These are phyloP conservation scores for Holtermanniella nyarrowii DNA, from an alignment of 768 basidiomycete genomes.

Conservation along the genomic window DNA sequence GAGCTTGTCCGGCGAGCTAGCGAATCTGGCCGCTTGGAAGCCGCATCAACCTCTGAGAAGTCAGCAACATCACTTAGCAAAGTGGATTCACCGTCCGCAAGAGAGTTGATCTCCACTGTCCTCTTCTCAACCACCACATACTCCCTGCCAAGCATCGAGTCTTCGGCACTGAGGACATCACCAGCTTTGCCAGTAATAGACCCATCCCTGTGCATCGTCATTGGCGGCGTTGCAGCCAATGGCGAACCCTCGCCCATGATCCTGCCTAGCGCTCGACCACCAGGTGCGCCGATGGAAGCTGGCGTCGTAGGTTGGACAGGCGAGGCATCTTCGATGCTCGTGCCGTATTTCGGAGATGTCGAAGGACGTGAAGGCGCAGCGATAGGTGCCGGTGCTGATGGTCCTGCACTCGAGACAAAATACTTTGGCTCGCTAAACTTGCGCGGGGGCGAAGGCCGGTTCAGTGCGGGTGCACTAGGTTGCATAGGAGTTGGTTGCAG, in stretches of 20 bases:
- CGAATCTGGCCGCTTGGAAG: conserved; percentile 34
- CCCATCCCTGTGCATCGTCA: conserved; percentile 15
- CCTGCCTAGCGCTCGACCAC: conserved; percentile 11
- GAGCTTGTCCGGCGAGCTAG: conserved; percentile 39
- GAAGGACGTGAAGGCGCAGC: conserved; percentile 8
- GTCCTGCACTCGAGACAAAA: conserved; percentile 20
- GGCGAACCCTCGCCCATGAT: conserved; percentile 26
- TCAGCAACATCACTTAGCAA: neutral
- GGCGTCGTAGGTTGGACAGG: conserved; percentile 40
- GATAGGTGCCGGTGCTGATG: conserved; percentile 6
- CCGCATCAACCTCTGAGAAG: conserved; percentile 42
- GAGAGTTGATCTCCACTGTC: conserved; percentile 81
- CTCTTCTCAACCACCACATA: conserved; percentile 91
- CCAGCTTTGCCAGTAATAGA: conserved; percentile 17
- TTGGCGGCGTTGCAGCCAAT: conserved; percentile 26
- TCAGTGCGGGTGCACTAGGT: neutral
- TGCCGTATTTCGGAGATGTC: neutral
- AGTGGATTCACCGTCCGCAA: conserved; percentile 66
- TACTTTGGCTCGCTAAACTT: conserved; percentile 23
- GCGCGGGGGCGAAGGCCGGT: conserved; percentile 1
- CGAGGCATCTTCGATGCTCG: conserved; percentile 52
- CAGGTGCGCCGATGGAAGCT: conserved; percentile 19
- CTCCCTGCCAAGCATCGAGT: conserved; percentile 46
- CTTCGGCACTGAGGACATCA: conserved; percentile 16
- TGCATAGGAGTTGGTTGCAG: conserved; percentile 1